Conservation (phyloP, 306 rosid species). For the Sophora flavescens region DNA sequence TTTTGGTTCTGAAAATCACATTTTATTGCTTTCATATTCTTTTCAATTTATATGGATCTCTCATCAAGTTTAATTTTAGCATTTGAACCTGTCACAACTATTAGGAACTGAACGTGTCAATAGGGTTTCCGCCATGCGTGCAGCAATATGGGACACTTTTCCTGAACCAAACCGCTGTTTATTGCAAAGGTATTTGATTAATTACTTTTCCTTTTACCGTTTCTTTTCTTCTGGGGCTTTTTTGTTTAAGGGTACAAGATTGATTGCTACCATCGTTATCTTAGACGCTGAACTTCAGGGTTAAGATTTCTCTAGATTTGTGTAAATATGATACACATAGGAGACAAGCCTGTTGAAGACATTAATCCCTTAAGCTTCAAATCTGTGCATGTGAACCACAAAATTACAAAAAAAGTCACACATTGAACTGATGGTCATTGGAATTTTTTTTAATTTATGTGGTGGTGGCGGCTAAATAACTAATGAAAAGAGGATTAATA, state of each 20-base stretch:
- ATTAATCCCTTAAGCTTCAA: neutral
- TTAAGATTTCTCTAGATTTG: too few species aligned
- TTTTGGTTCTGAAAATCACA: neutral
- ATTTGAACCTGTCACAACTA: conserved; percentile 26
- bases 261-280: too few species aligned
- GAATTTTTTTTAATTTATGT: neutral
- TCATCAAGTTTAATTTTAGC: neutral
- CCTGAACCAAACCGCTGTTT: conserved; percentile 80
- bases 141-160: conserved; percentile 75
- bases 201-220: conserved; percentile 2
- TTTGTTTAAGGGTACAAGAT: too few species aligned
- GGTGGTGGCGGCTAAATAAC: neutral
- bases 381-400: too few species aligned
- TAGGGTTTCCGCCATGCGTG: conserved; percentile 69
- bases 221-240: neutral
- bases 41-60: neutral
- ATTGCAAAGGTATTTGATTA: conserved; percentile 66
- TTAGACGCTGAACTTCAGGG: too few species aligned
- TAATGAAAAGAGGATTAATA: neutral
- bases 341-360: conserved; percentile 8
- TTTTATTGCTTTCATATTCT: neutral
- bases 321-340: neutral
- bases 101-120: conserved; percentile 64
- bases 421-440: neutral
- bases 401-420: neutral